Percentiles rank a stretch among this genome's conserved stretches.
Evolutionary conservation across 2,329 filamentous ascomycete genomes (phyloP).

Genomic region (Penicillium sp.): DNA sequence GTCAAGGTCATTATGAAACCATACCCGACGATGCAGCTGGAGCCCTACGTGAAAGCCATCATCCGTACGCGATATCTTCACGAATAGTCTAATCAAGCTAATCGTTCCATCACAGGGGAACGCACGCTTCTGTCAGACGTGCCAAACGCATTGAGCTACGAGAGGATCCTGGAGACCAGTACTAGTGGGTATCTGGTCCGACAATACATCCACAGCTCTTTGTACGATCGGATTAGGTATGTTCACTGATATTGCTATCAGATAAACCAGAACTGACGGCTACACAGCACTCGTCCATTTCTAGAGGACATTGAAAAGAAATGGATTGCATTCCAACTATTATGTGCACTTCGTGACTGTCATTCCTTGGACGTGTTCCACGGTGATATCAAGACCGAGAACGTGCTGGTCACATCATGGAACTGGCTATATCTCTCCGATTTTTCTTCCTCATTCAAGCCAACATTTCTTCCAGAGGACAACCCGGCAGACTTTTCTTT

Average conservation of each 20-base stretch:
- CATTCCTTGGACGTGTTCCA: slow-evolving; percentile 88
- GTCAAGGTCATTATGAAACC: slow-evolving; percentile 96
- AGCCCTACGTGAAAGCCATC: slow-evolving; percentile 73
- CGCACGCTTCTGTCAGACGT: slow-evolving; percentile 75
- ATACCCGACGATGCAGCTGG: slow-evolving; percentile 75
- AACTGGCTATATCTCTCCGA: slow-evolving; percentile 99
- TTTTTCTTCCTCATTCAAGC: slow-evolving; percentile 94
- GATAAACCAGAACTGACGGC: slow-evolving; percentile 15
- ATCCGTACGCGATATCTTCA: slow-evolving; percentile 51
- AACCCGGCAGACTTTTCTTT: slow-evolving; percentile 98
- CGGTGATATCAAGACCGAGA: slow-evolving; percentile 98
- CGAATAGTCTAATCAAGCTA: slow-evolving; percentile 13
- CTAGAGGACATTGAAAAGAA: slow-evolving; percentile 98
- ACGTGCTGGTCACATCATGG: slow-evolving; percentile 95
- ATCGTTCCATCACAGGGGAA: slow-evolving; percentile 59
- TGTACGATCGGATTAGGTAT: slow-evolving; percentile 84
- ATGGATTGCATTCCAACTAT: slow-evolving; percentile 93
- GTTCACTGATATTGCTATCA: neutral
- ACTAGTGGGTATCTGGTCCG: slow-evolving; percentile 90
- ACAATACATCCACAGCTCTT: slow-evolving; percentile 92
- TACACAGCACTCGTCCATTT: slow-evolving; percentile 80
- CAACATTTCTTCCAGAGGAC: slow-evolving; percentile 87
- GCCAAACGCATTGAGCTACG: slow-evolving; percentile 86
- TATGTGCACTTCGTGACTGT: slow-evolving; percentile 89
- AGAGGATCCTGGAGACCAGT: slow-evolving; percentile 86